Percentiles rank a stretch among this genome's conserved stretches.
Evolutionary conservation across 164 flowering plant species (phyloP).

Genomic region (Vitis riparia): DNA sequence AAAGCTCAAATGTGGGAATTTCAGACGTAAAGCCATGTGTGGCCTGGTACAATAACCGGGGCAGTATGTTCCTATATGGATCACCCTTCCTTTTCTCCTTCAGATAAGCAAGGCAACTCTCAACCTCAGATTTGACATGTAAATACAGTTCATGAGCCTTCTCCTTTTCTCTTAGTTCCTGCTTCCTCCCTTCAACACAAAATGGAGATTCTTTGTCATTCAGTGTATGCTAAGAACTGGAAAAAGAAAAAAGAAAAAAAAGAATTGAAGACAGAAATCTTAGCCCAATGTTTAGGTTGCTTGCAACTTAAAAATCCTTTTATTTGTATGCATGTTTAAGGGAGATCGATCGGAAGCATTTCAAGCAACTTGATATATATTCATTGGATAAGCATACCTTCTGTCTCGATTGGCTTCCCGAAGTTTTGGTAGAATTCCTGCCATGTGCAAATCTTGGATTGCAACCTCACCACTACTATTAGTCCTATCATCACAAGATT

Average conservation of each 20-base stretch:
- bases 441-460: conserved; percentile 51
- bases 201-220: background rate
- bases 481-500: conserved; percentile 31
- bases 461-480: conserved; percentile 53
- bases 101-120: conserved; percentile 46
- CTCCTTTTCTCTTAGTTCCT: conserved; percentile 47
- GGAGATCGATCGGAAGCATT: no score
- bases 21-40: conserved; percentile 44
- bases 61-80: conserved; percentile 53
- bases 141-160: conserved; percentile 54
- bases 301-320: no score
- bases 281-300: no score
- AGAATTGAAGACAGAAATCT: no score
- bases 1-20: conserved; percentile 61
- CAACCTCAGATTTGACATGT: conserved; percentile 58
- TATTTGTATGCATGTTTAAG: no score
- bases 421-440: conserved; percentile 57
- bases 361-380: no score
- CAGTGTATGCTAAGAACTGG: no score
- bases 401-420: conserved; percentile 69
- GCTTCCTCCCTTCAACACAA: conserved; percentile 36
- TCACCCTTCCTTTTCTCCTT: conserved; percentile 65
- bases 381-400: conserved; percentile 35
- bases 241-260: no score
- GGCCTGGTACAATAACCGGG: conserved; percentile 56